A percentile compares a stretch with the other conserved stretches of the same genome.
Conservation (phyloP, 306 rosid genomes). For the Abrus precatorius region DNA sequence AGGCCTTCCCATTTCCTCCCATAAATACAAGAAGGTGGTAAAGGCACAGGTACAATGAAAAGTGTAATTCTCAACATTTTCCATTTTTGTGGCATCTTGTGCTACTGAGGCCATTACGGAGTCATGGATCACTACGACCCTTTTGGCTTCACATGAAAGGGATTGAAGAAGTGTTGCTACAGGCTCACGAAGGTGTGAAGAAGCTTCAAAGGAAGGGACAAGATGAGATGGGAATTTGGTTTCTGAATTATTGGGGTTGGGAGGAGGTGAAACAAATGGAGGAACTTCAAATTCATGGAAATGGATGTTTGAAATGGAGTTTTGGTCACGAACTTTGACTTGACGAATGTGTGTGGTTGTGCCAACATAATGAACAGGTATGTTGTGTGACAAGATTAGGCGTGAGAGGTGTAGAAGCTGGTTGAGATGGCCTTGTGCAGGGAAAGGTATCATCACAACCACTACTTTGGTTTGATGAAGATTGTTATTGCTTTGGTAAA, state of each 20-base stretch:
- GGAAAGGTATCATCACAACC: slow-evolving; percentile 61
- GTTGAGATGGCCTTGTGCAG: slow-evolving; percentile 80
- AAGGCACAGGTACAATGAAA: slow-evolving; percentile 65
- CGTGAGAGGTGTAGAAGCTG: slow-evolving; percentile 77
- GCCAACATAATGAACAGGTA: slow-evolving; percentile 66
- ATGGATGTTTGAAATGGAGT: slow-evolving; percentile 50
- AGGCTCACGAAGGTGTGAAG: slow-evolving; percentile 58
- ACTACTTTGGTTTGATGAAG: slow-evolving; percentile 46
- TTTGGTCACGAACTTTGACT: slow-evolving; percentile 55
- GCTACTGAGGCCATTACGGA: slow-evolving; percentile 59
- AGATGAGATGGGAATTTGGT: slow-evolving; percentile 70
- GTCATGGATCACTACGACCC: slow-evolving; percentile 68
- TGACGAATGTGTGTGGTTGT: slow-evolving; percentile 64
- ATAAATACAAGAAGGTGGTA: background rate
- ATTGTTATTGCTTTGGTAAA: background rate
- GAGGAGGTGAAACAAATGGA: slow-evolving; percentile 56
- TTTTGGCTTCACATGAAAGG: slow-evolving; percentile 50
- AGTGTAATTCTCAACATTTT: slow-evolving; percentile 59
- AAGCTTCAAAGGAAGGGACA: slow-evolving; percentile 59
- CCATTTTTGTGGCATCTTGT: slow-evolving; percentile 53
- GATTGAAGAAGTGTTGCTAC: slow-evolving; percentile 48
- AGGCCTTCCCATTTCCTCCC: slow-evolving; percentile 35
- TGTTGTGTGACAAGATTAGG: slow-evolving; percentile 50
- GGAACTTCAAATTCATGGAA: slow-evolving; percentile 63
- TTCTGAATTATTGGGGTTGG: slow-evolving; percentile 51